These are phyloP conservation scores for Rhinocladiella similis DNA, from an alignment of 2,329 filamentous ascomycete species.

Conservation along the genomic window DNA sequence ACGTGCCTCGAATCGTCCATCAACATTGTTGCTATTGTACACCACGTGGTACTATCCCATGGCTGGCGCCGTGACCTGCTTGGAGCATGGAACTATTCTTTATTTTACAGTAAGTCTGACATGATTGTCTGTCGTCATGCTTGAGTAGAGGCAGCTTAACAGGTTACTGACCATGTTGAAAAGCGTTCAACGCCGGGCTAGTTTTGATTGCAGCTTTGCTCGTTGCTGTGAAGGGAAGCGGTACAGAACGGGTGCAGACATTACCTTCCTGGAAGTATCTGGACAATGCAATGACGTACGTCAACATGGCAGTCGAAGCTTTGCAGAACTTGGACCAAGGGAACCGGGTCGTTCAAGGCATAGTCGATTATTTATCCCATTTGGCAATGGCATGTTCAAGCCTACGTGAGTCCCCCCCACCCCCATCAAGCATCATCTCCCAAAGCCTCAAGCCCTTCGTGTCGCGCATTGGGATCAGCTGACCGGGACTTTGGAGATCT, in stretches of 20 bases:
- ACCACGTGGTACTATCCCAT: conserved; percentile 22
- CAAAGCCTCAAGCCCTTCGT: background rate
- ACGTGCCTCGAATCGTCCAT: conserved; percentile 36
- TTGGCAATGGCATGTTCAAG: background rate
- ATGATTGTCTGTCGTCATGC: background rate
- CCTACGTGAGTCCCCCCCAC: background rate
- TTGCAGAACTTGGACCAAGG: conserved; percentile 8
- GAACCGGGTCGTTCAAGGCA: conserved; percentile 6
- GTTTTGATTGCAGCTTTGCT: conserved; percentile 8
- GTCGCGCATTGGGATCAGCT: too few species aligned
- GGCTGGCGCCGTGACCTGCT: conserved; percentile 30
- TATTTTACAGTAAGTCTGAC: conserved; percentile 36
- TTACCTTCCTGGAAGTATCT: background rate
- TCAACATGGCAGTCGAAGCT: conserved; percentile 14
- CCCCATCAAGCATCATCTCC: background rate
- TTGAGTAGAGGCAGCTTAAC: background rate
- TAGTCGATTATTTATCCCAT: conserved; percentile 8
- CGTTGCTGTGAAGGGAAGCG: conserved; percentile 3
- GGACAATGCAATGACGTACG: background rate
- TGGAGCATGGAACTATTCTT: conserved; percentile 36
- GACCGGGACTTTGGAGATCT: too few species aligned
- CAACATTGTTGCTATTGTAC: conserved; percentile 32
- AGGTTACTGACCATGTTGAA: background rate
- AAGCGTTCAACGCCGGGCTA: conserved; percentile 17
- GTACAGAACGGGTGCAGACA: background rate